A percentile compares a stretch with the other conserved stretches of the same genome.
These are phyloP conservation scores for Auriculariales sp. DNA, from an alignment of 768 basidiomycete genomes.

Conservation along the genomic window DNA sequence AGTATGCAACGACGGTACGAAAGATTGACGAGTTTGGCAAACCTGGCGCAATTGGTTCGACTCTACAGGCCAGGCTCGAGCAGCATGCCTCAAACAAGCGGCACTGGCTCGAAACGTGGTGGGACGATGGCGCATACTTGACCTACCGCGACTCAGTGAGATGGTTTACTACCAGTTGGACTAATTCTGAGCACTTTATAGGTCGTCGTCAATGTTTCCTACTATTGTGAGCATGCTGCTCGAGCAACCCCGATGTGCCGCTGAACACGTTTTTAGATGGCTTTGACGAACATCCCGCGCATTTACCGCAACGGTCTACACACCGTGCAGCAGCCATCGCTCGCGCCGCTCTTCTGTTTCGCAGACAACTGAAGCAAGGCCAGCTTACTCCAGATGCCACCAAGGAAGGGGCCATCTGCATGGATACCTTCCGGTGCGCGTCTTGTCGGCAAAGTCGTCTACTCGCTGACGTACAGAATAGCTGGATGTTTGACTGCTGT, in stretches of 20 bases:
- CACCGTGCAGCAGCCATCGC: conserved; percentile 60
- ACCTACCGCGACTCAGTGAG: conserved; percentile 74
- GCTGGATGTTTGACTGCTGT: conserved; percentile 90
- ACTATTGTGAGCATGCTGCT: conserved; percentile 53
- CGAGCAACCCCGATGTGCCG: neutral
- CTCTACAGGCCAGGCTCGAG: conserved; percentile 50
- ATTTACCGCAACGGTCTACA: conserved; percentile 40
- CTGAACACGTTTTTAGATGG: conserved; percentile 37
- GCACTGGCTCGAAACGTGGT: conserved; percentile 91
- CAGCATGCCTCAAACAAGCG: conserved; percentile 29
- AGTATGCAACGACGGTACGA: conserved; percentile 35
- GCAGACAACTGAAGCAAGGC: conserved; percentile 53
- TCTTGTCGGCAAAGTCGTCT: neutral
- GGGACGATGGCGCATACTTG: conserved; percentile 77
- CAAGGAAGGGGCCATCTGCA: conserved; percentile 60
- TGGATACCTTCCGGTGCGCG: conserved; percentile 70
- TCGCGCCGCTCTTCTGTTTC: conserved; percentile 59
- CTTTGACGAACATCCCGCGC: conserved; percentile 50
- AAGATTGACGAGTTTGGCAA: conserved; percentile 60
- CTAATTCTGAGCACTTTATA: conserved; percentile 10
- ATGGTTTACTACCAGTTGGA: conserved; percentile 6
- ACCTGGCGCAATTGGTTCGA: conserved; percentile 17
- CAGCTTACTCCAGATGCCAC: conserved; percentile 47
- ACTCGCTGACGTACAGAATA: conserved; percentile 13
- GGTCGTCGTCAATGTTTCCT: conserved; percentile 87